phyloP scores from a whole-genome alignment of 2,329 filamentous ascomycete genomes.

The Aspergillus candidus region DNA sequence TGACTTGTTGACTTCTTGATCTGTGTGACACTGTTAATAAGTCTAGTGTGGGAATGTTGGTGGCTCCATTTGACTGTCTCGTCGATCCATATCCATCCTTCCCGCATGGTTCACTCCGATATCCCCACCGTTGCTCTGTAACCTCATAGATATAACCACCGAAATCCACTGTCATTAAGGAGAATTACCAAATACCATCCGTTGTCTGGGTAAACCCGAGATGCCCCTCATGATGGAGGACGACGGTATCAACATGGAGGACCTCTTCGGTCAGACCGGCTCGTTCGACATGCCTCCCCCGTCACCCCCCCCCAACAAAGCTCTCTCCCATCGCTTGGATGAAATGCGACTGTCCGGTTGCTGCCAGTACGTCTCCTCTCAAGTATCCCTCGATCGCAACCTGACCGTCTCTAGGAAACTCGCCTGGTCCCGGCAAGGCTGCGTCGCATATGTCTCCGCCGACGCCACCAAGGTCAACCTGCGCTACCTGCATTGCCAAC shows the following conservation, averaged over 20 bases:
- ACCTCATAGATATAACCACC: background rate
- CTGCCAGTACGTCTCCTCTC: constrained; percentile 61
- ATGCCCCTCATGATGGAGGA: constrained; percentile 54
- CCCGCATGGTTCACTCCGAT: no score
- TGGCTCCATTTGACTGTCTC: no score
- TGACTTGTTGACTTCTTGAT: no score
- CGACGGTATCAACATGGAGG: constrained; percentile 58
- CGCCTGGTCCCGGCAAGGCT: constrained; percentile 82
- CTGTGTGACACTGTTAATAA: no score
- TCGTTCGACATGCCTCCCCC: constrained; percentile 52
- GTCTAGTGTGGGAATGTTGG: no score
- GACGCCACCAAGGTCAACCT: constrained; percentile 67
- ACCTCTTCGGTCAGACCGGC: constrained; percentile 65
- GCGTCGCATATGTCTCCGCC: constrained; percentile 71
- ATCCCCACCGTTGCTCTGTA: background rate
- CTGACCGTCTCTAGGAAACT: constrained; percentile 55
- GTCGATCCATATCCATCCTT: no score
- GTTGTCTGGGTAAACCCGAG: constrained; percentile 3
- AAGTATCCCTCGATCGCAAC: background rate
- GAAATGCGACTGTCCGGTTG: constrained; percentile 70
- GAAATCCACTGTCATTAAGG: no score
- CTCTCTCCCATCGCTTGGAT: constrained; percentile 66
- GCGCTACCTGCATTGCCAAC: constrained; percentile 63
- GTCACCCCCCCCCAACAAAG: constrained; percentile 52
- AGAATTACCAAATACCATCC: no score